Evolutionary conservation across 2,329 filamentous ascomycete species (phyloP).

Genomic region (Eurotiales sp.): DNA sequence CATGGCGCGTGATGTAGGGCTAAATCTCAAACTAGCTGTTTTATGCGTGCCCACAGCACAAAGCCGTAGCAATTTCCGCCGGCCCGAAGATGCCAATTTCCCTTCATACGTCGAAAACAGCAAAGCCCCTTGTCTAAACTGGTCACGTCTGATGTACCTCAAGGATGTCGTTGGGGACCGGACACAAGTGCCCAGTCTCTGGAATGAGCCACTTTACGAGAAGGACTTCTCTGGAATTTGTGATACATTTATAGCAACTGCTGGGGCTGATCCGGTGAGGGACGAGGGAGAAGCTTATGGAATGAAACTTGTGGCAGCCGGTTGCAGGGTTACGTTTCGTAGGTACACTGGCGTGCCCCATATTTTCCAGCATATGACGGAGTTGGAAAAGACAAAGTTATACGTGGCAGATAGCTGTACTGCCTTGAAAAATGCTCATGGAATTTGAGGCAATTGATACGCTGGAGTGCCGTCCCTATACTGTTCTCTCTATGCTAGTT

Average conservation of each 20-base stretch:
- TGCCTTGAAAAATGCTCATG: background rate
- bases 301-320: conserved; percentile 33
- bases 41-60: conserved; percentile 27
- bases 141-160: conserved; percentile 38
- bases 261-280: conserved; percentile 39
- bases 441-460: too few species aligned
- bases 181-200: conserved; percentile 12
- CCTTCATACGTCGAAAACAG: conserved; percentile 39
- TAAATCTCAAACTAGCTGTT: conserved; percentile 24
- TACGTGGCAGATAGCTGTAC: conserved; percentile 14
- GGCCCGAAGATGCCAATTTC: conserved; percentile 32
- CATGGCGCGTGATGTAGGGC: conserved; percentile 34
- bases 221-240: conserved; percentile 33
- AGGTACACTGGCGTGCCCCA: conserved; percentile 31
- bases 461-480: too few species aligned
- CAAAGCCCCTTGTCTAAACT: conserved; percentile 32
- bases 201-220: conserved; percentile 37
- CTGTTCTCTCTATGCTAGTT: too few species aligned
- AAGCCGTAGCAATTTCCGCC: background rate
- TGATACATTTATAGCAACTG: conserved; percentile 36
- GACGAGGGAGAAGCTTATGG: conserved; percentile 40
- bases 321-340: conserved; percentile 29
- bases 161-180: conserved; percentile 31
- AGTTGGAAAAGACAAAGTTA: conserved; percentile 24
- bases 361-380: conserved; percentile 26